phyloP scores from a whole-genome alignment of 495 filamentous ascomycete species.

The Alectoria sarmentosa region DNA sequence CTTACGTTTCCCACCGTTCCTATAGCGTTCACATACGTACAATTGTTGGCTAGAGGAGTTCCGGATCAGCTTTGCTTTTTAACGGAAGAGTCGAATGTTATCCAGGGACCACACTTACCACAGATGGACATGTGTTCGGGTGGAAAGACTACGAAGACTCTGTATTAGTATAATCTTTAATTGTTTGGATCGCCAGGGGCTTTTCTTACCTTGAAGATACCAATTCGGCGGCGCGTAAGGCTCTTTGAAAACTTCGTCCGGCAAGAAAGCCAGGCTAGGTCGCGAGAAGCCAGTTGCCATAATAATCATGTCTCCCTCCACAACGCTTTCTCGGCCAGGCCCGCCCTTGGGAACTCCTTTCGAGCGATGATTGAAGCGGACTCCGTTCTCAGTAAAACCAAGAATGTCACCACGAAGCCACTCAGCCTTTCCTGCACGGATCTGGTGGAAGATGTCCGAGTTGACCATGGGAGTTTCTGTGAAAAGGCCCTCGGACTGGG shows the following conservation, averaged over 20 bases:
- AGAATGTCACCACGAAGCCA: conserved; percentile 79
- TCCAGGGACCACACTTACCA: conserved; percentile 5
- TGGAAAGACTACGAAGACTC: conserved; percentile 58
- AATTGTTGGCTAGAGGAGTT: conserved; percentile 56
- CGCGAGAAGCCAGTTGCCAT: conserved; percentile 79
- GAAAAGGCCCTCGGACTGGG: conserved; percentile 62
- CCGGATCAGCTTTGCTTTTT: not conserved
- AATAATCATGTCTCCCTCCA: conserved; percentile 69
- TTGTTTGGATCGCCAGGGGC: not conserved
- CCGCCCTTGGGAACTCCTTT: conserved; percentile 68
- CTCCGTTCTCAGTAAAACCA: conserved; percentile 53
- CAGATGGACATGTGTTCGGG: conserved; percentile 38
- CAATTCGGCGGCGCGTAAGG: conserved; percentile 75
- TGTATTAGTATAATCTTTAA: not conserved
- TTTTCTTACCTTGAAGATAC: conserved; percentile 50
- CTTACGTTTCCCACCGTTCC: conserved; percentile 40
- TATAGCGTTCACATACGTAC: conserved; percentile 75
- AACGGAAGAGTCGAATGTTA: too few relatives aligned
- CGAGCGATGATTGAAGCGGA: conserved; percentile 61
- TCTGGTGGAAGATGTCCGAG: conserved; percentile 67
- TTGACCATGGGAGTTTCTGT: conserved; percentile 86
- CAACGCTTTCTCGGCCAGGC: conserved; percentile 53
- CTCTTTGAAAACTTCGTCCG: conserved; percentile 59
- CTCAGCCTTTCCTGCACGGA: conserved; percentile 64
- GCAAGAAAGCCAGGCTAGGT: conserved; percentile 66